Evolutionary conservation across 2,329 filamentous ascomycete genomes (phyloP).

Genomic region (Leptographium procerum): DNA sequence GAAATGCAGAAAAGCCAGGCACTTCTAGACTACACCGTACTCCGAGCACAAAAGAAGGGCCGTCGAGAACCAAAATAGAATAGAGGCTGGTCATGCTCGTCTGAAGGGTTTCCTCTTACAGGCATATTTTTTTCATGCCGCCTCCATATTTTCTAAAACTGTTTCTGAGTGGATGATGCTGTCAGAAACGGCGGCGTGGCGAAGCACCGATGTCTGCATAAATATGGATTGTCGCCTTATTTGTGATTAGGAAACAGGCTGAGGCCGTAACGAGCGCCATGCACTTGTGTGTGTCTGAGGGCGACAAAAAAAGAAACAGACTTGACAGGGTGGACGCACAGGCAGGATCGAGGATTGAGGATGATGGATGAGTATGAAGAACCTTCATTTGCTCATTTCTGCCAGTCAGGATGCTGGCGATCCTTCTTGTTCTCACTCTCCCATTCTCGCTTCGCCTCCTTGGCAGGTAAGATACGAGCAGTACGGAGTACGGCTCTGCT

Average conservation of each 20-base stretch:
- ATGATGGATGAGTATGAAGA: too few relatives aligned
- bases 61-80: neutral
- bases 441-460: too few relatives aligned
- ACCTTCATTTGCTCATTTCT: too few relatives aligned
- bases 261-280: too few relatives aligned
- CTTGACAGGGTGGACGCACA: neutral
- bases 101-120: neutral
- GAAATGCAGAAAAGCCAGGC: too few relatives aligned
- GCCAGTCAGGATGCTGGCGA: too few relatives aligned
- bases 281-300: neutral
- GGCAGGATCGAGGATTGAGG: neutral
- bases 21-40: neutral
- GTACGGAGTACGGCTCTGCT: too few relatives aligned
- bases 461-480: too few relatives aligned
- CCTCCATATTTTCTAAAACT: neutral
- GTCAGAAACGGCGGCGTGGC: neutral
- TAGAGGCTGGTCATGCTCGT: neutral
- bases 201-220: neutral
- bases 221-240: neutral
- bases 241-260: neutral
- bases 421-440: neutral
- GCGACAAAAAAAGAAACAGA: neutral
- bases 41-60: neutral
- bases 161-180: neutral
- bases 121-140: neutral